A percentile compares a stretch with the other conserved stretches of the same genome.
phyloP scores from a whole-genome alignment of 495 filamentous ascomycete genomes.

The Penicillium lagena region DNA sequence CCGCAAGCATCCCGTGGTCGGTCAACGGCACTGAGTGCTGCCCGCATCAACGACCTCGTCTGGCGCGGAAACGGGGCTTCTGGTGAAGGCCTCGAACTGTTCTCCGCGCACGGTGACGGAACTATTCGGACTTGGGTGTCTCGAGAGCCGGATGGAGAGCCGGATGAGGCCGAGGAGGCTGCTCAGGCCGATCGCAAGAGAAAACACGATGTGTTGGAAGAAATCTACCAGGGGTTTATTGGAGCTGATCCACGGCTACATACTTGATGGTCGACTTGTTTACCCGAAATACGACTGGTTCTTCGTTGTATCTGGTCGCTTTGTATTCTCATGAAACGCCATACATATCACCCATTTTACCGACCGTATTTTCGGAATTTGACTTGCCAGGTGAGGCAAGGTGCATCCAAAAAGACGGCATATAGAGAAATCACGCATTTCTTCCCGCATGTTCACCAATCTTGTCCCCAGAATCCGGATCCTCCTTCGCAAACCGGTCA shows the following conservation, averaged over 20 bases:
- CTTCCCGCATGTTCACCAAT: constrained; percentile 15
- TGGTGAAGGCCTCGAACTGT: constrained; percentile 41
- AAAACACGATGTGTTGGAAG: constrained; percentile 43
- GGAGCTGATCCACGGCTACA: constrained; percentile 2
- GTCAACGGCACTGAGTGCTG: constrained; percentile 35
- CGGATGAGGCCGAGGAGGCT: constrained; percentile 36
- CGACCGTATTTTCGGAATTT: too few species aligned
- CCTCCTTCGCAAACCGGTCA: constrained; percentile 27
- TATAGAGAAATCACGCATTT: not conserved
- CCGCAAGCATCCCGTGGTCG: constrained; percentile 21
- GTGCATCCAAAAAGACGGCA: not conserved
- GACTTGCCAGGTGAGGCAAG: too few species aligned
- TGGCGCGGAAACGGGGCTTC: constrained; percentile 56
- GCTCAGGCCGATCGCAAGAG: constrained; percentile 38
- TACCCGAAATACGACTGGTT: too few species aligned
- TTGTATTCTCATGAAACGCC: too few species aligned
- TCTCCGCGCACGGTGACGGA: constrained; percentile 49
- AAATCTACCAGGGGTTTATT: constrained; percentile 37
- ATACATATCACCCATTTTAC: too few species aligned
- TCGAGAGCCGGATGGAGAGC: constrained; percentile 47
- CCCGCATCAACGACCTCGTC: constrained; percentile 59
- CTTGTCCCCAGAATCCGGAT: constrained; percentile 16
- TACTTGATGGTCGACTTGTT: constrained; percentile 1
- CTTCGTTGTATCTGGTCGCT: too few species aligned
- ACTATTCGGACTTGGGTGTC: constrained; percentile 49